These are phyloP conservation scores for Takashimella koratensis DNA, from an alignment of 1,284 basidiomycete genomes.

Conservation along the genomic window DNA sequence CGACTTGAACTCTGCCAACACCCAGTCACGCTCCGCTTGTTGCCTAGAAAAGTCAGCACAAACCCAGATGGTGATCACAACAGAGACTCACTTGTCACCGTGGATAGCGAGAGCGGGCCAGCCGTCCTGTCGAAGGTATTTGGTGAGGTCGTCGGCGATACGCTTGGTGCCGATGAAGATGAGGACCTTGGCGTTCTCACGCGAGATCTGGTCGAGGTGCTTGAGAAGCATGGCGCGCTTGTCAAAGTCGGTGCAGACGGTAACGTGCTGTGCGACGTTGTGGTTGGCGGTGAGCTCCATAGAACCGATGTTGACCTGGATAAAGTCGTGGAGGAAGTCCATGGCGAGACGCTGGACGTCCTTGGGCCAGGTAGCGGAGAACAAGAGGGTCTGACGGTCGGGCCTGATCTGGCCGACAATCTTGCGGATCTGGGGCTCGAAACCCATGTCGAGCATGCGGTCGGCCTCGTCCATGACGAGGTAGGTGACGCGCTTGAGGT, in stretches of 20 bases:
- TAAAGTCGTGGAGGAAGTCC: conserved; percentile 94
- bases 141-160: conserved; percentile 96
- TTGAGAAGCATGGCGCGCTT: conserved; percentile 95
- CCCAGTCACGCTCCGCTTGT: conserved; percentile 91
- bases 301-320: conserved; percentile 98
- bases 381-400: conserved; percentile 92
- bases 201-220: conserved; percentile 93
- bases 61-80: conserved; percentile 14
- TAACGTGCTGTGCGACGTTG: conserved; percentile 93
- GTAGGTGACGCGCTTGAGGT: conserved; percentile 92
- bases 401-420: conserved; percentile 95
- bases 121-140: conserved; percentile 92
- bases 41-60: conserved; percentile 57
- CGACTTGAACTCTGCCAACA: conserved; percentile 95
- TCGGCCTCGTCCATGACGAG: conserved; percentile 99
- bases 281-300: conserved; percentile 98
- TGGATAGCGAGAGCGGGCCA: conserved; percentile 99
- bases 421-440: conserved; percentile 99
- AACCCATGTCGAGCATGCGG: conserved; percentile 60
- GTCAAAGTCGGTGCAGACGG: conserved; percentile 96
- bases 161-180: conserved; percentile 99
- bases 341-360: conserved; percentile 96
- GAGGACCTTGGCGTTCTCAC: conserved; percentile 96
- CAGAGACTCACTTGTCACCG: conserved; percentile 77
- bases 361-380: conserved; percentile 99